These are phyloP conservation scores for Suzukiozyma palmioleophila DNA, from an alignment of 1,139 yeast species.

Conservation along the genomic window DNA sequence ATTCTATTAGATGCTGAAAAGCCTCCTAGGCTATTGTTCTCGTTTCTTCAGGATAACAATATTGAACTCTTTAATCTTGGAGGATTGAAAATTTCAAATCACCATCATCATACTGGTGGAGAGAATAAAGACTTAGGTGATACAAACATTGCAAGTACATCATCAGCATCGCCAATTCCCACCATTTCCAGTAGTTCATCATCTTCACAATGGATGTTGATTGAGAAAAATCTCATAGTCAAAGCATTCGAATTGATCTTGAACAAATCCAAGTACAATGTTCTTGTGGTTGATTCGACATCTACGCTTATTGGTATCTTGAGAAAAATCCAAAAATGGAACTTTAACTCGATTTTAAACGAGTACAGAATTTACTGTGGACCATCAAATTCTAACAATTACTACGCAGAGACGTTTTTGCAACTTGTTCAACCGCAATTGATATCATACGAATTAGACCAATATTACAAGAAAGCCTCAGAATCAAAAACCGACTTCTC, in stretches of 20 bases:
- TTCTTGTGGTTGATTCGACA: conserved; percentile 74
- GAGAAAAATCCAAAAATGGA: conserved; percentile 85
- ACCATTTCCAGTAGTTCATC: conserved; percentile 1
- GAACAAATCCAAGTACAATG: conserved; percentile 61
- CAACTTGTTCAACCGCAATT: conserved; percentile 64
- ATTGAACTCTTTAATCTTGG: conserved; percentile 46
- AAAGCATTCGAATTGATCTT: conserved; percentile 58
- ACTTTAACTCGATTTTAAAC: conserved; percentile 73
- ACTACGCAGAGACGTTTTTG: conserved; percentile 76
- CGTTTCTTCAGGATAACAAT: conserved; percentile 40
- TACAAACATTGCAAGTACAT: conserved; percentile 2
- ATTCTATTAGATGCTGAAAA: conserved; percentile 68
- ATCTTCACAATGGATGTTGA: conserved; percentile 58
- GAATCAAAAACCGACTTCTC: conserved; percentile 6
- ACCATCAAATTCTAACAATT: conserved; percentile 60
- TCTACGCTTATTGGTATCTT: conserved; percentile 77
- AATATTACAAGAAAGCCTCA: conserved; percentile 16
- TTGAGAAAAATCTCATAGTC: conserved; percentile 53
- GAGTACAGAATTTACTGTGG: conserved; percentile 77
- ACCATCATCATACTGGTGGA: conserved; percentile 31
- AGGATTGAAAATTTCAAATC: conserved; percentile 40
- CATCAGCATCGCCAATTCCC: background rate
- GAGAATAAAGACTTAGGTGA: conserved; percentile 1
- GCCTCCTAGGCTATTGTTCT: conserved; percentile 52
- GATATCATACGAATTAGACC: conserved; percentile 38